Base-by-base conservation (phyloP, 306 rosid species). In the Morella rubra region DNA sequence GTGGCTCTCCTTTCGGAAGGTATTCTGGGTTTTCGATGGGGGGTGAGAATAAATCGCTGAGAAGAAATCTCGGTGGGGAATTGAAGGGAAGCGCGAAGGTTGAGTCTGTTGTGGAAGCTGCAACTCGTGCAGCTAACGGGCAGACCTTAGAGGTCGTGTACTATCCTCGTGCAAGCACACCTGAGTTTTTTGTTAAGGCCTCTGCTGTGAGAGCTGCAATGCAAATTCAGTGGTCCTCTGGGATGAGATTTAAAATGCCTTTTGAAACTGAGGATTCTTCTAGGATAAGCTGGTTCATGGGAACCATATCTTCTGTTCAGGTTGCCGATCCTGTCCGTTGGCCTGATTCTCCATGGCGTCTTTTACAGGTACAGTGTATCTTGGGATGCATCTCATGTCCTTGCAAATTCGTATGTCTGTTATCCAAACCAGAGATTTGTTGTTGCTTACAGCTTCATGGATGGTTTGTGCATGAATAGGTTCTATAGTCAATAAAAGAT, bases 241-340 rank as follows among this genome's bases (percentile, higher is more conserved):
- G 97, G 58, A 92, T 92, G 92, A 91, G 98, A 81, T 92, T 96
- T 81, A 96, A 96, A 85, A 96, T 96, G 97, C 96, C 99, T 41
- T 92, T 96, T 52, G 99, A 96, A 77, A 96, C 99, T 8, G 98
- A 96, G 78, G 99, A 96, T 73, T 88, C 98, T 10, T 90, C 98
- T 32, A 84, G 99, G 75, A 89, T 96, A 62, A 96, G 99, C 81
- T 96, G 99, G 99, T 96, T 96, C 81, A 92, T 92, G 97, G 99
- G 99, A 59, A 96, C 99, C 5, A 84, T 96, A 47, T 88, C 98
- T 84, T 85, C 90, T 77, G 88, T 85, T 71, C 86, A 87, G 73
- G 88, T 83, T 56, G 84, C 88, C 24, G 91, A 91, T 88, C 93
- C 98, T 19, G 56, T 83, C 75, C 88, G 78, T 46, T 96, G 98